Evolutionary conservation across 257 asterid genomes (phyloP).

Genomic region (Penstemon newberryi): DNA sequence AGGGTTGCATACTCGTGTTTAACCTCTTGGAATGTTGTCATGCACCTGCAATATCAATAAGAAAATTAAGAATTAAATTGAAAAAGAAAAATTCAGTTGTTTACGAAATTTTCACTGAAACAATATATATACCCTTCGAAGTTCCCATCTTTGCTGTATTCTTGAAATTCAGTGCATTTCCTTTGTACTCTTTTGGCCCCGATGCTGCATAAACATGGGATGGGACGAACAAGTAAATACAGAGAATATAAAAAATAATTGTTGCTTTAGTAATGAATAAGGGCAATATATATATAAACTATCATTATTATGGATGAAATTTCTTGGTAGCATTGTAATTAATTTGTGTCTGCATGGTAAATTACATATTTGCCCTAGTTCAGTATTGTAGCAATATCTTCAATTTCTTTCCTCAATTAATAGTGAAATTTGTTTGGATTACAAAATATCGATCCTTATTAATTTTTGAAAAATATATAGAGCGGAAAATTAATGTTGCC

Average conservation of each 20-base stretch:
- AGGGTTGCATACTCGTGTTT: constrained; percentile 68
- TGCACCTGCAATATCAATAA: constrained; percentile 47
- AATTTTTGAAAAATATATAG: no score
- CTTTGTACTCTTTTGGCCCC: constrained; percentile 73
- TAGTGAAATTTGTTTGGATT: no score
- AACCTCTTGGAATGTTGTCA: constrained; percentile 53
- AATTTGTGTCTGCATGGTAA: not conserved
- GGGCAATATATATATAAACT: not conserved
- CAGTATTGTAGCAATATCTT: no score
- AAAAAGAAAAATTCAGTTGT: not conserved
- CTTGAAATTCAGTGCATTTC: constrained; percentile 69
- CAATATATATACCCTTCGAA: constrained; percentile 49
- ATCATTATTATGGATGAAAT: not conserved
- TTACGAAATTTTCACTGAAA: not conserved
- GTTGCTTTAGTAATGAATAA: not conserved
- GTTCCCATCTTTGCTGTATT: constrained; percentile 58
- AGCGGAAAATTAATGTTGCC: no score
- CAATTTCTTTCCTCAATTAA: no score
- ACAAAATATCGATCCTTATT: no score
- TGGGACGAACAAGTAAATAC: not conserved
- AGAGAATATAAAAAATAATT: not conserved
- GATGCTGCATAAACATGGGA: constrained; percentile 46
- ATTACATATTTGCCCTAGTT: not conserved
- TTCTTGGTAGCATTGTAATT: not conserved
- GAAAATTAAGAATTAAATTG: not conserved